These are phyloP conservation scores for Saccharomycopsis malanga DNA, from an alignment of 805 yeast species.

Conservation along the genomic window DNA sequence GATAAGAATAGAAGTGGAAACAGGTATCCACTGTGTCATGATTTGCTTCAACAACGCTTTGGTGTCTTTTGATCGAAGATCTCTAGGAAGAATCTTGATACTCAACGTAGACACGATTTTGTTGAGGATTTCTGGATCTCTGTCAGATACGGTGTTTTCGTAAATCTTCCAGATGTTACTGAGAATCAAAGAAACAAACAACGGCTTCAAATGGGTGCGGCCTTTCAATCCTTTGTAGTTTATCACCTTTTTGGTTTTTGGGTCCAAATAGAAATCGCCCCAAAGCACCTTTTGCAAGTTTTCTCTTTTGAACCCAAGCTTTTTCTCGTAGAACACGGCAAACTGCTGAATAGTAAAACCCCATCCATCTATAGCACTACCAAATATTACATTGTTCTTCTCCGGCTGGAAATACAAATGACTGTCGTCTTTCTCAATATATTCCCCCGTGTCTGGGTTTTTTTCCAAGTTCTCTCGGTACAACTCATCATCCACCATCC, in stretches of 20 bases:
- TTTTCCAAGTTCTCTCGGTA: conserved; percentile 62
- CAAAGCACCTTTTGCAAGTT: conserved; percentile 81
- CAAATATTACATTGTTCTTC: conserved; percentile 82
- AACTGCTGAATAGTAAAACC: conserved; percentile 89
- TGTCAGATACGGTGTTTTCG: conserved; percentile 46
- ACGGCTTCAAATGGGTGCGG: conserved; percentile 58
- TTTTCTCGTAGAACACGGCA: conserved; percentile 76
- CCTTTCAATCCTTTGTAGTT: conserved; percentile 59
- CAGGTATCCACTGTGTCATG: conserved; percentile 92
- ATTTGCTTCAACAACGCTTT: conserved; percentile 54
- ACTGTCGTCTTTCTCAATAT: conserved; percentile 68
- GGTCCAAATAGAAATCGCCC: conserved; percentile 91
- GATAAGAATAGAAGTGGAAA: conserved; percentile 76
- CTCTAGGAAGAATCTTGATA: conserved; percentile 65
- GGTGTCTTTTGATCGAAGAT: conserved; percentile 70
- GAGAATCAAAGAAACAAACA: conserved; percentile 79
- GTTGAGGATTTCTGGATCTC: conserved; percentile 62
- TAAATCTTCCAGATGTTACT: conserved; percentile 93
- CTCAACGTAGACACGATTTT: conserved; percentile 68
- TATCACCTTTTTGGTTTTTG: conserved; percentile 79
- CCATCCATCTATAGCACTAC: conserved; percentile 95
- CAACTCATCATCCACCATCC: conserved; percentile 78
- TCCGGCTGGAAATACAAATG: conserved; percentile 85
- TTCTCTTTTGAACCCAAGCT: conserved; percentile 75
- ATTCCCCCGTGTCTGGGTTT: conserved; percentile 31